Percentiles rank a stretch among this genome's conserved stretches.
Conservation (phyloP, 1,139 yeast species). For the Spencermartinsiella ligniputridi region DNA sequence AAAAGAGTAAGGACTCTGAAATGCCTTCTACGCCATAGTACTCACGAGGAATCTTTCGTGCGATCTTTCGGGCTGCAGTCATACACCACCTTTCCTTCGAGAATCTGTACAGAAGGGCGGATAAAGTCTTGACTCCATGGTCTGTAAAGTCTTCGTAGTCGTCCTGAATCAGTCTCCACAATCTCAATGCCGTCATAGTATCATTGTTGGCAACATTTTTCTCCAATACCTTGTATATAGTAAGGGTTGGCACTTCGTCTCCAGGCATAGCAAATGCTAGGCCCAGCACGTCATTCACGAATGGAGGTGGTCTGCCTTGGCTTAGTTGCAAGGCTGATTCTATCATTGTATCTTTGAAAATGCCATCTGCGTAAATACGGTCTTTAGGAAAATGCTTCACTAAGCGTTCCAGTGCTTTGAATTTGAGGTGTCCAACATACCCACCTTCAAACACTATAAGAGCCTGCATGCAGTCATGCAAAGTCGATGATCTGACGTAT, state of each 20-base stretch:
- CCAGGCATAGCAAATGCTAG: constrained; percentile 15
- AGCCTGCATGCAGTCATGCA: constrained; percentile 11
- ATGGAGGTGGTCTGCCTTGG: constrained; percentile 15
- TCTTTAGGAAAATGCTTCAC: constrained; percentile 8
- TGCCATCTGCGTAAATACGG: constrained; percentile 6
- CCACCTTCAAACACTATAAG: constrained; percentile 18
- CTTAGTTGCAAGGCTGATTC: constrained; percentile 15
- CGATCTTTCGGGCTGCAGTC: constrained; percentile 23
- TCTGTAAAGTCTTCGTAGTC: constrained; percentile 9
- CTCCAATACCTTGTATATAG: constrained; percentile 16
- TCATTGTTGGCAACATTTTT: constrained; percentile 16
- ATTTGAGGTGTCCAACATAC: constrained; percentile 10
- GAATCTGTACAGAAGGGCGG: constrained; percentile 22
- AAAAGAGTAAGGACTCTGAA: constrained; percentile 25
- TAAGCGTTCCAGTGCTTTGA: constrained; percentile 17
- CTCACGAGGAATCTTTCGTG: constrained; percentile 25
- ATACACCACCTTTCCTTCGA: constrained; percentile 19
- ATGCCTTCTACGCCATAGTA: constrained; percentile 22
- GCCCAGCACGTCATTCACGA: constrained; percentile 23
- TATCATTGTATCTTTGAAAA: constrained; percentile 15
- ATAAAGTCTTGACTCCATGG: constrained; percentile 14
- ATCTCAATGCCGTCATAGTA: constrained; percentile 14
- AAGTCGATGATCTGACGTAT: constrained; percentile 8
- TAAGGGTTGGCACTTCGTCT: constrained; percentile 17
- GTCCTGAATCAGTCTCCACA: constrained; percentile 16